Evolutionary conservation across 768 basidiomycete species (phyloP).

Genomic region (Boletales sp.): DNA sequence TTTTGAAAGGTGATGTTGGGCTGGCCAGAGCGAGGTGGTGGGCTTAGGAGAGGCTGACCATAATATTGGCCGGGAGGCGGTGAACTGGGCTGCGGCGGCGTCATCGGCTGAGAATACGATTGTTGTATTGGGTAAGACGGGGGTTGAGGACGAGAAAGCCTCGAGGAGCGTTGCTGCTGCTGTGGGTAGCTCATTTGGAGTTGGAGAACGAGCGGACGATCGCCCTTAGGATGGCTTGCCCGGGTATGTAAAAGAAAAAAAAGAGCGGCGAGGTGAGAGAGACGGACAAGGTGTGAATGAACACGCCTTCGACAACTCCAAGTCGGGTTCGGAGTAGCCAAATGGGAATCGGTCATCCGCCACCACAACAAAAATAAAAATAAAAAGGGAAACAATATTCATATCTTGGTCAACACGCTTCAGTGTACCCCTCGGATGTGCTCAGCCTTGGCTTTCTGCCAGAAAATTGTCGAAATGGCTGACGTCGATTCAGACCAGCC

Average conservation of each 20-base stretch:
- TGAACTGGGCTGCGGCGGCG: constrained; percentile 18
- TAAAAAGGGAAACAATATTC: too few relatives aligned
- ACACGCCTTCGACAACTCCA: background rate
- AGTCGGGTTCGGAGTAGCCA: background rate
- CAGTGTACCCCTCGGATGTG: background rate
- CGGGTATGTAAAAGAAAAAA: background rate
- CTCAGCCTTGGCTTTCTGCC: too few relatives aligned
- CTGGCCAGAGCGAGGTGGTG: constrained; percentile 21
- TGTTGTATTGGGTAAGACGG: constrained; percentile 37
- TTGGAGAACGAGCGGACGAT: background rate
- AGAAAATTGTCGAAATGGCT: too few relatives aligned
- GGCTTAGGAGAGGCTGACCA: background rate
- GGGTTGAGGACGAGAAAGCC: constrained; percentile 30
- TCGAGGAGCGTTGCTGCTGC: constrained; percentile 34
- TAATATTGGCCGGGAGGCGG: constrained; percentile 13
- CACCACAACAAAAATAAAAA: background rate
- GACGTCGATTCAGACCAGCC: background rate
- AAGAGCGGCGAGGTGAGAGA: constrained; percentile 18
- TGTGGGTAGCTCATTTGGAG: constrained; percentile 38
- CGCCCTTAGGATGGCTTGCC: background rate
- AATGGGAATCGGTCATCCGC: constrained; percentile 18
- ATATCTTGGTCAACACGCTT: background rate
- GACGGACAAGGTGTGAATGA: constrained; percentile 10
- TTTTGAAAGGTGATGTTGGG: constrained; percentile 66
- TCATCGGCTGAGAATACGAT: constrained; percentile 14